A percentile compares a stretch with the other conserved stretches of the same genome.
These are phyloP conservation scores for Russula sp. DNA, from an alignment of 768 basidiomycete genomes.

Conservation along the genomic window DNA sequence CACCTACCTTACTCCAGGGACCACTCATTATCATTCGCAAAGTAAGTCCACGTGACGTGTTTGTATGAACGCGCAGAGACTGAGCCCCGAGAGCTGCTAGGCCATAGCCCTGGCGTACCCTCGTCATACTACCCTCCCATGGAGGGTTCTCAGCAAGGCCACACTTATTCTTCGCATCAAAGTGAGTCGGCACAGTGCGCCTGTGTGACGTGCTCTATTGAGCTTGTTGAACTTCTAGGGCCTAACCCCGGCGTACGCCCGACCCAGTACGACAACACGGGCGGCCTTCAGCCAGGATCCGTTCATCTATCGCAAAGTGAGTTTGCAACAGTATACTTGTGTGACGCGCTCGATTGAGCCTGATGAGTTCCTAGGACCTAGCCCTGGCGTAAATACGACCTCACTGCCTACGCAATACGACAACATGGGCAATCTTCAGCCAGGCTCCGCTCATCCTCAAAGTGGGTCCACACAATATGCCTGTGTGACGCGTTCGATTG, in stretches of 20 bases:
- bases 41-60: neutral
- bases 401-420: neutral
- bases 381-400: neutral
- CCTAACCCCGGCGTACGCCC: neutral
- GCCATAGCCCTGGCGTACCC: neutral
- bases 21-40: neutral
- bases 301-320: neutral
- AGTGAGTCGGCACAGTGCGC: neutral
- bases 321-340: neutral
- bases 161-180: neutral
- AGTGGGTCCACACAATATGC: neutral
- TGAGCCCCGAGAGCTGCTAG: neutral
- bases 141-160: neutral
- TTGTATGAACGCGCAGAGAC: neutral
- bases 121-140: neutral
- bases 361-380: neutral
- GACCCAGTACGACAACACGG: neutral
- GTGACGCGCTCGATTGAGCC: neutral
- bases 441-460: neutral
- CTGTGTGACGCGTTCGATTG: neutral
- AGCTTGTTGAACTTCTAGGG: neutral
- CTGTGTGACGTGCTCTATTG: neutral
- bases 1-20: too few species aligned
- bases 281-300: neutral
- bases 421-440: neutral